Evolutionary conservation across 257 asterid species (phyloP), one percentile per base, ranked within the genome.

Genomic region (Solanum piurae): DNA sequence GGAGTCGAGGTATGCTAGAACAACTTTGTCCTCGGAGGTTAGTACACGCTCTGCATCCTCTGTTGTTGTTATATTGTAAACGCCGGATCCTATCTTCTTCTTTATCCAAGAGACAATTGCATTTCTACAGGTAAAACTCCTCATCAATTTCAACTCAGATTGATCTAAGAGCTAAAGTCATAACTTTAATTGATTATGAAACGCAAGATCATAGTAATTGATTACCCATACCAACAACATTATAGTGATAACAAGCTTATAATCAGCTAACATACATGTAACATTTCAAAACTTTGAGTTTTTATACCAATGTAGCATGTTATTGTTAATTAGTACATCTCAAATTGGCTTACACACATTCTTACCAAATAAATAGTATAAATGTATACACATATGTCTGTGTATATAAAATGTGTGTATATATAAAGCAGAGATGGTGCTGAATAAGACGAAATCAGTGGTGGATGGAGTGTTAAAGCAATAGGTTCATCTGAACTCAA

Each of bases 41-140:
- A 96, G 90, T 86, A 95, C 49, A 37, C 90, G 94, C 83, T 95
- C 97, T 34, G 99, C 99, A 83, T 94, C 97, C 84, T 96, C 97
- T 7, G 90, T 86, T 4, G 94, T 91, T 12, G 96, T 94, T 87
- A 96, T 86, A 86, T 94, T 94, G 42, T 83, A 86, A 71, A 95
- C 85, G 58, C 92, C 94, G 11, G 96, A 98, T 64, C 98, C 98
- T 20, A 86, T 92, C 94, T 94, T 96, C 93, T 94, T 96, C 94
- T 88, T 95, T 92, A 96, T 89, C 99, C 99, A 96, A 88, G 95
- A 88, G 55, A 95, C 95, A 75, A 96, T 95, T 42, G 95, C 96
- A 88, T 93, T 96, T 90, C 99, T 96, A 91, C 91, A 93, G 74
- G 40, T 89, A 9, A 90, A 88, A 9, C 7, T 83, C 21, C 74